These are phyloP conservation scores for Polyplosphaeria fusca DNA, from an alignment of 495 filamentous ascomycete genomes.

Conservation along the genomic window DNA sequence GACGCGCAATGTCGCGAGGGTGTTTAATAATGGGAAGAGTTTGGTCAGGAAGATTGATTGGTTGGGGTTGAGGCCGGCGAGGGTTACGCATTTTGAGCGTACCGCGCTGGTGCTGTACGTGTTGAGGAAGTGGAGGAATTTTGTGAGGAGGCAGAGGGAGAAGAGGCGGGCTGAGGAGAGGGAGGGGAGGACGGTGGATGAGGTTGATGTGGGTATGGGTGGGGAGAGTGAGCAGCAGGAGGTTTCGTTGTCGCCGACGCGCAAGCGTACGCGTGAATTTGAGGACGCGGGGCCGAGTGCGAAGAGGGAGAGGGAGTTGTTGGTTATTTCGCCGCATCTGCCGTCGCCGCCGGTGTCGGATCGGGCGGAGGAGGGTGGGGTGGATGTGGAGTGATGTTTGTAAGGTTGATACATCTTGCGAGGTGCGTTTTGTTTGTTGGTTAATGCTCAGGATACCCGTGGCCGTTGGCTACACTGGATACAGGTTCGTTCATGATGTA, in stretches of 20 bases:
- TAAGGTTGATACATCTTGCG: neutral
- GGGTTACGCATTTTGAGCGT: slow-evolving; percentile 23
- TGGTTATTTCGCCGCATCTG: slow-evolving; percentile 4
- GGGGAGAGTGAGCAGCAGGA: neutral
- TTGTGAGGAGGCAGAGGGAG: slow-evolving; percentile 6
- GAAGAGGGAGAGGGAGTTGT: slow-evolving; percentile 14
- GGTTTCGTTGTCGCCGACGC: slow-evolving; percentile 12
- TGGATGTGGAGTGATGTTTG: neutral
- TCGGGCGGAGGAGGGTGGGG: neutral
- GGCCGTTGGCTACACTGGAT: neutral
- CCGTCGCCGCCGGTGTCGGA: slow-evolving; percentile 24
- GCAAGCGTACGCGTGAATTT: slow-evolving; percentile 13
- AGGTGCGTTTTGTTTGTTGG: neutral
- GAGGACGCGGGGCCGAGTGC: slow-evolving; percentile 2
- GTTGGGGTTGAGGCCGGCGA: slow-evolving; percentile 26
- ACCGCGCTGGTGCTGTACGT: slow-evolving; percentile 23
- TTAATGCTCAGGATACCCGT: slow-evolving; percentile 14
- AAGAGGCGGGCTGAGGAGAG: slow-evolving; percentile 1
- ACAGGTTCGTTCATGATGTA: neutral
- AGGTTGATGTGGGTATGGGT: neutral
- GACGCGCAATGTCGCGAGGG: slow-evolving; percentile 15
- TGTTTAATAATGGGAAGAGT: slow-evolving; percentile 24
- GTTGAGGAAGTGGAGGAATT: slow-evolving; percentile 22
- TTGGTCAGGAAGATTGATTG: slow-evolving; percentile 25
- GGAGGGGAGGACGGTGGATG: slow-evolving; percentile 9